A percentile compares a stretch with the other conserved stretches of the same genome.
Conservation (phyloP, 352 stramenopile species). For the Discostella stelligera region DNA sequence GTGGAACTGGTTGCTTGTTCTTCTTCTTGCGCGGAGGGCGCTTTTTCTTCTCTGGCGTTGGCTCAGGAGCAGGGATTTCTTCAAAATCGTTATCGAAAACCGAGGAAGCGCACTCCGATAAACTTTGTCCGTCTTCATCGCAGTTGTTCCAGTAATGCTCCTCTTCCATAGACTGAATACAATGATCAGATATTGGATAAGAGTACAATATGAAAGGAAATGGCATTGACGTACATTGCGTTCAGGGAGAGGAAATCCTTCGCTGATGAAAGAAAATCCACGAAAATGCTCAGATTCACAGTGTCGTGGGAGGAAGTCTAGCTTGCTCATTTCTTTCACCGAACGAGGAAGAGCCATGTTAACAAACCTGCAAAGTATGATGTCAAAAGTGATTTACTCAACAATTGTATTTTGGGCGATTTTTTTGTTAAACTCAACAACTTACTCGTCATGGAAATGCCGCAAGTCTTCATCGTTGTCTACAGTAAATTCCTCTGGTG, state of each 20-base stretch:
- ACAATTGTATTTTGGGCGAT: neutral
- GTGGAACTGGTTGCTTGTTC: constrained; percentile 65
- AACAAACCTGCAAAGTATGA: constrained; percentile 50
- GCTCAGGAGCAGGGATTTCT: constrained; percentile 22
- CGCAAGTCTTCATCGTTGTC: constrained; percentile 88
- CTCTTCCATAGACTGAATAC: constrained; percentile 44
- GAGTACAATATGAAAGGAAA: neutral
- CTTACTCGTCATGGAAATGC: constrained; percentile 92
- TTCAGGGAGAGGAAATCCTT: constrained; percentile 71
- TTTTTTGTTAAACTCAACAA: neutral
- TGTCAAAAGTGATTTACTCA: neutral
- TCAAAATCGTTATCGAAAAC: constrained; percentile 60
- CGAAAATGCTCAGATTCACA: constrained; percentile 73
- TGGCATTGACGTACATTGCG: constrained; percentile 23
- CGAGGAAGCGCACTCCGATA: constrained; percentile 78
- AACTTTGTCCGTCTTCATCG: constrained; percentile 73
- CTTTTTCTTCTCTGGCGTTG: constrained; percentile 73
- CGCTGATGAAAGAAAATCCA: constrained; percentile 83
- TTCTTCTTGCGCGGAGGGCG: constrained; percentile 77
- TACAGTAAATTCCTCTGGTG: constrained; percentile 88
- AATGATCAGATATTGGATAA: neutral
- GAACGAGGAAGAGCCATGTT: constrained; percentile 74
- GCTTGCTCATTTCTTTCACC: constrained; percentile 71
- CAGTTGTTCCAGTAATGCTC: constrained; percentile 80
- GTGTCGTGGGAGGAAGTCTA: constrained; percentile 53